Evolutionary conservation across 2,329 filamentous ascomycete species (phyloP).

Genomic region (Truncatella angustata): DNA sequence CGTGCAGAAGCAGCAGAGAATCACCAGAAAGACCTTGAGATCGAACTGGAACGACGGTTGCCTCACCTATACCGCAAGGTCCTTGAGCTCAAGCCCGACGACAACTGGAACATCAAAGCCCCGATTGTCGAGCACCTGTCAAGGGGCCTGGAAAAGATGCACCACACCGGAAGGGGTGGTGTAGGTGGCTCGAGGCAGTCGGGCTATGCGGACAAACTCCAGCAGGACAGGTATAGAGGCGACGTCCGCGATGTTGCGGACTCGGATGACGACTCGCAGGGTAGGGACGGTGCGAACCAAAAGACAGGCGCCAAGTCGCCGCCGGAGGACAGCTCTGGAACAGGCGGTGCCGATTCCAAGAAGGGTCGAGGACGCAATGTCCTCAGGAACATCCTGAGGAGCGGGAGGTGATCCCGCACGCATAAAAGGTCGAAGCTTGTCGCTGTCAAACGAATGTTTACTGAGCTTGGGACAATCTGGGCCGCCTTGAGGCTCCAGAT

Average conservation of each 20-base stretch:
- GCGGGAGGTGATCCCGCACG: constrained; percentile 2
- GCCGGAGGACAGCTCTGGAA: constrained; percentile 7
- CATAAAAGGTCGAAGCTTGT: background rate
- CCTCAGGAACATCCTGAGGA: constrained; percentile 10
- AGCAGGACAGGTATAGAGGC: constrained; percentile 11
- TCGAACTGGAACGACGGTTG: constrained; percentile 44
- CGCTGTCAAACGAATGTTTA: constrained; percentile 1
- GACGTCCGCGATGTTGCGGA: constrained; percentile 23
- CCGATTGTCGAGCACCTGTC: constrained; percentile 49
- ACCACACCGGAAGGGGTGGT: constrained; percentile 18
- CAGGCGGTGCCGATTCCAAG: background rate
- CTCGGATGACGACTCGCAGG: constrained; percentile 22
- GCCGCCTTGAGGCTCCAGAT: no score
- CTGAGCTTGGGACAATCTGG: background rate
- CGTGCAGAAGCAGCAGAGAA: constrained; percentile 38
- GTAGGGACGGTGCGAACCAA: constrained; percentile 4
- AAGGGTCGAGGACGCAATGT: constrained; percentile 8
- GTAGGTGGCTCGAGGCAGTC: constrained; percentile 8
- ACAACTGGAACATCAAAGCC: constrained; percentile 43
- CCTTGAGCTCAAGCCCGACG: constrained; percentile 32
- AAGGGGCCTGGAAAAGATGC: constrained; percentile 43
- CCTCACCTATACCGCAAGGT: constrained; percentile 46
- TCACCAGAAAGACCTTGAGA: constrained; percentile 48
- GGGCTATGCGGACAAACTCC: constrained; percentile 12
- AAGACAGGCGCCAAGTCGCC: constrained; percentile 11